These are phyloP conservation scores for Grammothele lineata DNA, from an alignment of 768 basidiomycete genomes.

Conservation along the genomic window DNA sequence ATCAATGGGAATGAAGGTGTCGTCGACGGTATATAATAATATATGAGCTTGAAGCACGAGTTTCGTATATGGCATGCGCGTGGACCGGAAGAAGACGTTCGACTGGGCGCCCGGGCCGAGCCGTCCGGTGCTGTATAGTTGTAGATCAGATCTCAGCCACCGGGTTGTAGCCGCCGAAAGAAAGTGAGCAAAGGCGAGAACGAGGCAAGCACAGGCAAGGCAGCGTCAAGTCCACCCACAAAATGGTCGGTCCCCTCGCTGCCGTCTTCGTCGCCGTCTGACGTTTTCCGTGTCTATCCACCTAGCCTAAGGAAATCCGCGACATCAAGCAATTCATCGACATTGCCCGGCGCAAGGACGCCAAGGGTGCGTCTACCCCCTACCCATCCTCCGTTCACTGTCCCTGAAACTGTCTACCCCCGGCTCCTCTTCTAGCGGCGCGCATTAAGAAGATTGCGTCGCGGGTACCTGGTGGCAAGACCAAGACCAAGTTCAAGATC, in stretches of 20 bases:
- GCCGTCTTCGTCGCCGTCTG: background rate
- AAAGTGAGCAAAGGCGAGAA: background rate
- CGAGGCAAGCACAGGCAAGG: constrained; percentile 1
- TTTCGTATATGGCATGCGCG: no score
- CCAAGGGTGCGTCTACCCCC: constrained; percentile 61
- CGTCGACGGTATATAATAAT: no score
- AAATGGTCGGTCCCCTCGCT: constrained; percentile 8
- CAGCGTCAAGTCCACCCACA: constrained; percentile 12
- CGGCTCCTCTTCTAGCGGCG: constrained; percentile 59
- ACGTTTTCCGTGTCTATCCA: background rate
- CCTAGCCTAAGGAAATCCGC: constrained; percentile 91
- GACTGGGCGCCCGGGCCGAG: no score
- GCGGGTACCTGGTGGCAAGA: constrained; percentile 63
- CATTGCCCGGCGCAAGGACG: constrained; percentile 96
- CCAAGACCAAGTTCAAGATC: constrained; percentile 96
- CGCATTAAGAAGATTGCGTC: constrained; percentile 94
- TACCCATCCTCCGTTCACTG: background rate
- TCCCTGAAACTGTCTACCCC: background rate
- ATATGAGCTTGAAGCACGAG: no score
- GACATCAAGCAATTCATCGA: constrained; percentile 99
- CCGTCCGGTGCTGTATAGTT: constrained; percentile 16
- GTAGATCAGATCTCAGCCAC: constrained; percentile 17
- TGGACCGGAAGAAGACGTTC: no score
- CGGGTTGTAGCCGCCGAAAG: background rate
- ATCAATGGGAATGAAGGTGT: no score